These are phyloP conservation scores for Balakata baccata DNA, from an alignment of 345 rosid species.

Conservation along the genomic window DNA sequence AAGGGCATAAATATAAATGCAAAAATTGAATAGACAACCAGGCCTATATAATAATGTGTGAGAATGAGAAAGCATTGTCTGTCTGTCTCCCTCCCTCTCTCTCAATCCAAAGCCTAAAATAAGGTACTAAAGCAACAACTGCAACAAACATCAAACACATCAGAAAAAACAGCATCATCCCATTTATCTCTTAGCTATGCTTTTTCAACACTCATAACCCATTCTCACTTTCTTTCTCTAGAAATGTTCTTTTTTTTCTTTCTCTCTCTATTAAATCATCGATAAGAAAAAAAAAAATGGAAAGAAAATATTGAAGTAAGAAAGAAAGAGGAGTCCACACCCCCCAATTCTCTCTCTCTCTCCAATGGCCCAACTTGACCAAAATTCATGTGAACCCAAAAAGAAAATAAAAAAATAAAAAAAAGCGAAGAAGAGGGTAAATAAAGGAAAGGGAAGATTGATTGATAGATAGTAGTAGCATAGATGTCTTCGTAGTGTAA, in stretches of 20 bases:
- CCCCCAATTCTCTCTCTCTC: constrained; percentile 29
- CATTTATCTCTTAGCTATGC: constrained; percentile 25
- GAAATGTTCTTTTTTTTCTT: neutral
- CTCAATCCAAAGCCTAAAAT: constrained; percentile 27
- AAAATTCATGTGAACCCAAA: constrained; percentile 28
- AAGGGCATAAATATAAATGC: constrained; percentile 22
- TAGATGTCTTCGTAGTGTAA: constrained; percentile 26
- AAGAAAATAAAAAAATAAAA: constrained; percentile 16
- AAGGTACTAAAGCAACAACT: constrained; percentile 24
- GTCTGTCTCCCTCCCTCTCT: neutral
- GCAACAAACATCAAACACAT: constrained; percentile 20
- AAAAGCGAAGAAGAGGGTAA: too few relatives aligned
- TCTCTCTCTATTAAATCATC: constrained; percentile 8
- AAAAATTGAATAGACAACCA: neutral
- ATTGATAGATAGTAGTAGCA: neutral
- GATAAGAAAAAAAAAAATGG: constrained; percentile 25
- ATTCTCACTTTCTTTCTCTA: constrained; percentile 21
- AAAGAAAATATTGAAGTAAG: neutral
- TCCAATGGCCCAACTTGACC: constrained; percentile 66
- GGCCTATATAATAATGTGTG: constrained; percentile 1
- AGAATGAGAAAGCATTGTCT: constrained; percentile 2
- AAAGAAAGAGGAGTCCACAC: constrained; percentile 34
- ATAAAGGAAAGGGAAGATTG: constrained; percentile 19
- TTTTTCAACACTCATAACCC: constrained; percentile 13
- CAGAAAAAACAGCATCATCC: constrained; percentile 34